A percentile compares a stretch with the other conserved stretches of the same genome.
Conservation (phyloP, 2,329 filamentous ascomycete species). For the Huntiella moniliformis region DNA sequence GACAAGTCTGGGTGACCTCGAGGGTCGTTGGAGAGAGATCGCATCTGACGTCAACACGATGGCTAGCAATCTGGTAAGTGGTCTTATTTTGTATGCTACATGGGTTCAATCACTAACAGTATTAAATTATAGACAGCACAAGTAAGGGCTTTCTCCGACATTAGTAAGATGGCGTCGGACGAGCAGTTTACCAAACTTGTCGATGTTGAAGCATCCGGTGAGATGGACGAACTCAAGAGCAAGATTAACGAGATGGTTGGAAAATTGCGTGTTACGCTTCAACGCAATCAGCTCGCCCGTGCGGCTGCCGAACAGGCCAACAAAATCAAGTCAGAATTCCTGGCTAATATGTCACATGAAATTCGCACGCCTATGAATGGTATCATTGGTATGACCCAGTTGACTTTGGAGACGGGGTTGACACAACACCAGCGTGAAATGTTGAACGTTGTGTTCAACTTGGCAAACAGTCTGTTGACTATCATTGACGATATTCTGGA, state of each 20-base stretch:
- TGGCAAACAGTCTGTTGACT: constrained; percentile 87
- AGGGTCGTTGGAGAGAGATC: constrained; percentile 94
- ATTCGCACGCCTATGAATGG: constrained; percentile 95
- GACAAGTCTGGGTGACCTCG: constrained; percentile 80
- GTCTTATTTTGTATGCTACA: background rate
- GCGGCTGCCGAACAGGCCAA: constrained; percentile 93
- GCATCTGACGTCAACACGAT: constrained; percentile 93
- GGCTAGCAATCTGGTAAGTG: constrained; percentile 44
- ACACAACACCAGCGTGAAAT: constrained; percentile 94
- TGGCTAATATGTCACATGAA: constrained; percentile 98
- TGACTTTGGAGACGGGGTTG: constrained; percentile 85
- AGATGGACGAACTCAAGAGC: constrained; percentile 97
- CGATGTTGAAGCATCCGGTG: constrained; percentile 89
- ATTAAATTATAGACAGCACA: constrained; percentile 54
- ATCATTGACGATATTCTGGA: constrained; percentile 80
- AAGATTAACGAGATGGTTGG: constrained; percentile 99
- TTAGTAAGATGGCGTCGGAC: constrained; percentile 92
- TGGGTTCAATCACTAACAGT: constrained; percentile 17
- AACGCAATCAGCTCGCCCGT: constrained; percentile 85
- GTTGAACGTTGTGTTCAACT: constrained; percentile 93
- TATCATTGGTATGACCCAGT: constrained; percentile 94
- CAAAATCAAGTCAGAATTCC: constrained; percentile 94
- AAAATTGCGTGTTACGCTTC: constrained; percentile 86
- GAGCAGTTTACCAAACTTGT: constrained; percentile 95
- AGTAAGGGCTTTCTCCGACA: constrained; percentile 93